These are phyloP conservation scores for Didymosphaeria variabile DNA, from an alignment of 2,329 filamentous ascomycete genomes.

Conservation along the genomic window DNA sequence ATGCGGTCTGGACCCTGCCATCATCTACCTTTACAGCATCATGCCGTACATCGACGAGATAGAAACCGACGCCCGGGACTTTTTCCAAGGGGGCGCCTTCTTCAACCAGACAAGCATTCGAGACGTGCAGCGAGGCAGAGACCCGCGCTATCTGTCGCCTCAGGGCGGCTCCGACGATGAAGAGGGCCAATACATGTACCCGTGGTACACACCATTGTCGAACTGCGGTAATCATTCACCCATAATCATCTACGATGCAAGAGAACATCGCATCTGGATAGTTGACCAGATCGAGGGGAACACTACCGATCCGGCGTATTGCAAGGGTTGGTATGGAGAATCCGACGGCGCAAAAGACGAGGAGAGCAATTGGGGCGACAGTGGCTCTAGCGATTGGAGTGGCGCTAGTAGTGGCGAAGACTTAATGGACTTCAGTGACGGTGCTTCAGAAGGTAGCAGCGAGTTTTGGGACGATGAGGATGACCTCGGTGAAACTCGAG, in stretches of 20 bases:
- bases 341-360: background rate
- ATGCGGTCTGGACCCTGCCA: constrained; percentile 5
- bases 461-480: constrained; percentile 13
- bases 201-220: constrained; percentile 42
- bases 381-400: constrained; percentile 1
- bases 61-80: constrained; percentile 15
- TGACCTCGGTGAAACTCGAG: background rate
- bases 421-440: background rate
- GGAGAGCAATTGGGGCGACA: constrained; percentile 10
- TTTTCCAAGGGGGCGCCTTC: constrained; percentile 28
- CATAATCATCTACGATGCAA: constrained; percentile 40
- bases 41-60: constrained; percentile 21
- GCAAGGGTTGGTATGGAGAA: constrained; percentile 4
- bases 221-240: constrained; percentile 33
- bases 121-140: constrained; percentile 22
- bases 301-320: constrained; percentile 9
- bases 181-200: constrained; percentile 35
- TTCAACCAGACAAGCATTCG: constrained; percentile 27
- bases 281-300: constrained; percentile 10
- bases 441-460: background rate
- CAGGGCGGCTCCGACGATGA: constrained; percentile 20
- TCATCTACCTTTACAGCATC: constrained; percentile 17
- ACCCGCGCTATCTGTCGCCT: constrained; percentile 20
- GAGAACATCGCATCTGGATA: constrained; percentile 30
- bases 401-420: background rate